Conservation (phyloP, 768 basidiomycete species). For the Russula virescens region DNA sequence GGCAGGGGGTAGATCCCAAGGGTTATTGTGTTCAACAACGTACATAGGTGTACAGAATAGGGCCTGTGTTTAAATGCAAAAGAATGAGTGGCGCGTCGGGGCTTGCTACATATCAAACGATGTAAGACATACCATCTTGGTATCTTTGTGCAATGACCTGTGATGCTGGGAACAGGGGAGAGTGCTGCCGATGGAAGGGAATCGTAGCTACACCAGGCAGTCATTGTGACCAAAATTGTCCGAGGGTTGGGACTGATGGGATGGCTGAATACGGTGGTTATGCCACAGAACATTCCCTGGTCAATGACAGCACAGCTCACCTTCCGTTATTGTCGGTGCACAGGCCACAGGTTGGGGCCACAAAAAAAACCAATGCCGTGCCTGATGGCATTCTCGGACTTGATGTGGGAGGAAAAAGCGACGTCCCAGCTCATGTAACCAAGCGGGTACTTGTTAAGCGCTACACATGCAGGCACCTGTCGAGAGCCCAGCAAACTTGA, state of each 20-base stretch:
- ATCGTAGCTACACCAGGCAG: not conserved
- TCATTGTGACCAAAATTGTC: not conserved
- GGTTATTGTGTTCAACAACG: not conserved
- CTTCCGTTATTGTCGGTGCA: not conserved
- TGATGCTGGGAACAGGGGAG: not conserved
- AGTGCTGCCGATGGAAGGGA: not conserved
- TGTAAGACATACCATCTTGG: constrained; percentile 1
- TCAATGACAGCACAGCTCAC: not conserved
- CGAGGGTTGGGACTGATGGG: not conserved
- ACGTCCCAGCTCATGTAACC: too few species aligned
- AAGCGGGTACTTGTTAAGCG: too few species aligned
- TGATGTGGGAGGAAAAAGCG: too few species aligned
- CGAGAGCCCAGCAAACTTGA: too few species aligned
- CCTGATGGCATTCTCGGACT: too few species aligned
- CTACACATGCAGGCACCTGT: too few species aligned
- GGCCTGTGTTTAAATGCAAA: not conserved
- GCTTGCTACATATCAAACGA: too few species aligned
- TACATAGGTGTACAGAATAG: not conserved
- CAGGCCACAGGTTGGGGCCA: not conserved
- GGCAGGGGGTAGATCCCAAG: not conserved
- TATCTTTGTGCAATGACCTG: not conserved
- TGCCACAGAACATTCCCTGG: not conserved
- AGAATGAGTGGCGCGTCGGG: not conserved
- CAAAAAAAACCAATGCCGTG: not conserved
- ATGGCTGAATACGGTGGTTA: not conserved